Conservation (phyloP, 2,329 filamentous ascomycete species). For the Davidsoniella virescens region DNA sequence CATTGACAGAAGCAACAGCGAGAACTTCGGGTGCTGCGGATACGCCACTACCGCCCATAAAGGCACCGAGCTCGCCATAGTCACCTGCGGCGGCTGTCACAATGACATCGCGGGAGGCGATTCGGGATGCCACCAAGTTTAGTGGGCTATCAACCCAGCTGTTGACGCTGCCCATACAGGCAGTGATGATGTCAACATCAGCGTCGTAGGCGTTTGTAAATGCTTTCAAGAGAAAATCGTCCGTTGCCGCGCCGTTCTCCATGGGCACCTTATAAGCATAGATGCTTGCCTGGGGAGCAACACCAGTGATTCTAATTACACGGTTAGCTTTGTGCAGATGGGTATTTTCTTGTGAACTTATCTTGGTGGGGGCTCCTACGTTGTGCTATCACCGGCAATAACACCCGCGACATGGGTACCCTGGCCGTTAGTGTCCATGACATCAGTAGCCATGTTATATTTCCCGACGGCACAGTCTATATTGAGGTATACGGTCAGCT, state of each 20-base stretch:
- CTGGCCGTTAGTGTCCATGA: too few relatives aligned
- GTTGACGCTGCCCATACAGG: conserved; percentile 32
- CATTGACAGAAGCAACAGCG: conserved; percentile 25
- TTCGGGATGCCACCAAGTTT: conserved; percentile 32
- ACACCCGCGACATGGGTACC: too few relatives aligned
- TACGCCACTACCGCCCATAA: conserved; percentile 32
- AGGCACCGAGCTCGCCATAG: conserved; percentile 26
- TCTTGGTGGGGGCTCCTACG: too few relatives aligned
- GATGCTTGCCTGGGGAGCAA: conserved; percentile 37
- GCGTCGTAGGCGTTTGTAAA: conserved; percentile 44
- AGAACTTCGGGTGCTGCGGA: conserved; percentile 19
- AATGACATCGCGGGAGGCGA: conserved; percentile 35
- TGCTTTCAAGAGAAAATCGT: conserved; percentile 42
- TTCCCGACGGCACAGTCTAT: too few relatives aligned
- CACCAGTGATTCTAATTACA: conserved; percentile 22
- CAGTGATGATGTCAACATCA: conserved; percentile 39
- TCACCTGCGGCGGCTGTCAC: conserved; percentile 39
- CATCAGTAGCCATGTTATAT: too few relatives aligned
- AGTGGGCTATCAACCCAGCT: conserved; percentile 37
- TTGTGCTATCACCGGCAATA: too few relatives aligned
- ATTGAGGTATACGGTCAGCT: too few relatives aligned
- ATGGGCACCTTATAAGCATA: conserved; percentile 42
- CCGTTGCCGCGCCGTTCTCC: conserved; percentile 30
- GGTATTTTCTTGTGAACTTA: too few relatives aligned
- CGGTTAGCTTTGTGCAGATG: too few relatives aligned